Base-by-base conservation (phyloP, 257 asterid species). In the Fraxinus quadrangulata region DNA sequence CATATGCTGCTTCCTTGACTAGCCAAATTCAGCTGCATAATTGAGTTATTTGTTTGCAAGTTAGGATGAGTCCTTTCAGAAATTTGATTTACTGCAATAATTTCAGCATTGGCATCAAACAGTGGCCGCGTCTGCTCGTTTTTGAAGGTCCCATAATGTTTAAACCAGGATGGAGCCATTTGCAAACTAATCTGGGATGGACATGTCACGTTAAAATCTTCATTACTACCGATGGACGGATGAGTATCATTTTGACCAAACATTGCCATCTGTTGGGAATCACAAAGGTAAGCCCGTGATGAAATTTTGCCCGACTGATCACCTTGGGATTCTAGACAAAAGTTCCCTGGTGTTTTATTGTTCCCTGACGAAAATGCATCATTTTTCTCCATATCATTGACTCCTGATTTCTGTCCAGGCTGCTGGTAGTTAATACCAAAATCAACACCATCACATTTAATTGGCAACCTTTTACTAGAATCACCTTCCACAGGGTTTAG, bases 141-240 rank as follows among this genome's bases (percentile, higher is more conserved):
- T 81, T 80, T 90, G 82, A 78, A 77, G 75, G 83, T 80, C 47
- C 83, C 89, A 68, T 82, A 73, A 39, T 80, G 84, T 80, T 89
- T 85, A 80, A 84, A 84, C 96, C 88, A 84, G 45, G 96, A 80
- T 56, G 92, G 88, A 7, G 85, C 87, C 91, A 83, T 86, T 78
- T 85, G 89, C 78, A 83, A 39, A 72, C 78, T 82, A 76, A 75
- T 76, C 40, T 68, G 84, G 21, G 88, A 74, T 74, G 82, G 86
- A 45, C 81, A 33, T 71, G 79, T 56, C 63, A 72, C 11, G 67
- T 51, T 77, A 14, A 81, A 81, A 75, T 73, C 74, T 75, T 80
- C 78, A 71, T 80, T 80, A 33, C 42, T 76, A 76, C 63, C 82
- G 16, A 61, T 77, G 6, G 88, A 33, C 70, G 23, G 78, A 70